These are phyloP conservation scores for Kernera saxatilis DNA, from an alignment of 345 rosid species.

Conservation along the genomic window DNA sequence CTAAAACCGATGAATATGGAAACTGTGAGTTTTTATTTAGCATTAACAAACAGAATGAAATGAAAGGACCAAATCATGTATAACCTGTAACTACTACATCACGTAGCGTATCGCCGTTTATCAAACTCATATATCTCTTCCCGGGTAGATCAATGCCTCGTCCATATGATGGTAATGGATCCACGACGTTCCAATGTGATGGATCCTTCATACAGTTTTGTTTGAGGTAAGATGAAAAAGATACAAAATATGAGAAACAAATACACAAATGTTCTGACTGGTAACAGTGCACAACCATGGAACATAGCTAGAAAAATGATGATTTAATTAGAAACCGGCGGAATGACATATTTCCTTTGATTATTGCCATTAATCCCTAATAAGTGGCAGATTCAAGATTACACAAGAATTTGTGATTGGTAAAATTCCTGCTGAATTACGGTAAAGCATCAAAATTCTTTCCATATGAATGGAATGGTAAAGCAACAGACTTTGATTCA, in stretches of 20 bases:
- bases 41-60: background rate
- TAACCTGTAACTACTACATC: constrained; percentile 52
- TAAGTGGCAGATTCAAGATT: background rate
- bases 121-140: constrained; percentile 42
- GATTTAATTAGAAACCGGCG: too few species aligned
- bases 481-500: constrained; percentile 1
- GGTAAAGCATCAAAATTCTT: background rate
- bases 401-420: background rate
- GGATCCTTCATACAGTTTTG: constrained; percentile 32
- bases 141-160: constrained; percentile 43
- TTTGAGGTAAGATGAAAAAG: background rate
- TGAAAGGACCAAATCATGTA: background rate
- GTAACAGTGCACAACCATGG: background rate
- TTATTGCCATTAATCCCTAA: background rate
- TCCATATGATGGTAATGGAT: constrained; percentile 48
- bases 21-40: background rate
- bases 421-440: background rate
- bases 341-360: background rate
- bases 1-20: constrained; percentile 18
- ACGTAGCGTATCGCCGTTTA: constrained; percentile 32
- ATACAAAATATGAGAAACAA: background rate
- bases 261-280: background rate
- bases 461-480: background rate
- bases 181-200: constrained; percentile 34
- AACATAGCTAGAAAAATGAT: background rate